Percentiles rank a stretch among this genome's conserved stretches.
Evolutionary conservation across 495 filamentous ascomycete genomes (phyloP).

Genomic region (Talaromyces wortmannii): DNA sequence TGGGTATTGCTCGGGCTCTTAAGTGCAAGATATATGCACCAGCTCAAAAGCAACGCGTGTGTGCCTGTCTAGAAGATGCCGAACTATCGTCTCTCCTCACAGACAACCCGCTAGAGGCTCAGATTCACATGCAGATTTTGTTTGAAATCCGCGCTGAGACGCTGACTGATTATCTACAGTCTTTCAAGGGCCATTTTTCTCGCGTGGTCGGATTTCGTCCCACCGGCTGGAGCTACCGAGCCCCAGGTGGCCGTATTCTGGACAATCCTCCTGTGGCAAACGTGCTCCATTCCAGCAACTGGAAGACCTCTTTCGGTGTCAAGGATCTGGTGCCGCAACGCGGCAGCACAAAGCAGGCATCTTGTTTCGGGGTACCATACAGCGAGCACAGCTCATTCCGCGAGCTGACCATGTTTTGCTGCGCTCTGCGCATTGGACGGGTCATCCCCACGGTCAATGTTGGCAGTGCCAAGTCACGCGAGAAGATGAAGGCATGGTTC

Average conservation of each 20-base stretch:
- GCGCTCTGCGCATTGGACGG: slow-evolving; percentile 76
- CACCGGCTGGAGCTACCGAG: slow-evolving; percentile 84
- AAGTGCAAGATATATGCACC: slow-evolving; percentile 87
- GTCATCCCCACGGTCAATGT: slow-evolving; percentile 95
- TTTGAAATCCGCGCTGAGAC: slow-evolving; percentile 88
- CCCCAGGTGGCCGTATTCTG: slow-evolving; percentile 54
- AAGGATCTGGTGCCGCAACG: slow-evolving; percentile 67
- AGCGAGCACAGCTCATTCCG: slow-evolving; percentile 91
- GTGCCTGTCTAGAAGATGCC: slow-evolving; percentile 74
- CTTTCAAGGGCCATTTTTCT: slow-evolving; percentile 68
- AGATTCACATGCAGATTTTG: slow-evolving; percentile 95
- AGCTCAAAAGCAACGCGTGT: slow-evolving; percentile 74
- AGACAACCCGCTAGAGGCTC: slow-evolving; percentile 70
- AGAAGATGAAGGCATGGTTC: slow-evolving; percentile 86
- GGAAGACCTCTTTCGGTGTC: slow-evolving; percentile 61
- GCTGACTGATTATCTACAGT: slow-evolving; percentile 77
- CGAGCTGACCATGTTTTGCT: slow-evolving; percentile 89
- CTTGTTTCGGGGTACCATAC: slow-evolving; percentile 89
- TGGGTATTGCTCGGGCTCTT: slow-evolving; percentile 83
- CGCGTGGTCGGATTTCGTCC: slow-evolving; percentile 89
- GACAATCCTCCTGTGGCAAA: slow-evolving; percentile 58
- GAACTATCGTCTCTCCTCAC: slow-evolving; percentile 75
- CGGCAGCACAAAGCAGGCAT: slow-evolving; percentile 67
- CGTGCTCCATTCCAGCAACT: slow-evolving; percentile 66
- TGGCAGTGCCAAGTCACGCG: slow-evolving; percentile 59